Conservation (phyloP, 2,329 filamentous ascomycete species). For the Raffaelea albimanens region DNA sequence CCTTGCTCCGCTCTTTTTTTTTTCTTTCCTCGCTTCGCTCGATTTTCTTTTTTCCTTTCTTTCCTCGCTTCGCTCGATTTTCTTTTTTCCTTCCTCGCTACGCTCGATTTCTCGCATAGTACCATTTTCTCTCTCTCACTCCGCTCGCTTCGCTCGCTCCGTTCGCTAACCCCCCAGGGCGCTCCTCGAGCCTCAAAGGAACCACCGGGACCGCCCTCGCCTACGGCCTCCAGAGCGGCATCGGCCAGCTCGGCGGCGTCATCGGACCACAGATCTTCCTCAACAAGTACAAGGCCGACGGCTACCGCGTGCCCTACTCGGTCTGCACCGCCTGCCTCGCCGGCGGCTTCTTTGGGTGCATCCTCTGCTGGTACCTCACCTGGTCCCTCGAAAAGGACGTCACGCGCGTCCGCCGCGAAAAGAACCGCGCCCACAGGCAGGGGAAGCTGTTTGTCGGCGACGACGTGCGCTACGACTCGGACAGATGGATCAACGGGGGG, state of each 20-base stretch:
- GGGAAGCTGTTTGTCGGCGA: slow-evolving; percentile 1
- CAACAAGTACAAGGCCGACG: slow-evolving; percentile 2
- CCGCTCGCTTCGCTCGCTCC: neutral
- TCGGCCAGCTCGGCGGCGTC: slow-evolving; percentile 9
- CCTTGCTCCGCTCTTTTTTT: too few relatives aligned
- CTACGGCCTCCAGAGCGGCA: slow-evolving; percentile 7
- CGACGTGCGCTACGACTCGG: slow-evolving; percentile 3
- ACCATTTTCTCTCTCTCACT: neutral
- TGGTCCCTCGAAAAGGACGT: slow-evolving; percentile 5
- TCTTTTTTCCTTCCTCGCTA: neutral
- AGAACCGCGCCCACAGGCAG: neutral
- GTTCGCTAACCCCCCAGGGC: neutral
- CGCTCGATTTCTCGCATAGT: too few relatives aligned
- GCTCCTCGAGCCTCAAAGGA: slow-evolving; percentile 6
- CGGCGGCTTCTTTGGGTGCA: slow-evolving; percentile 5
- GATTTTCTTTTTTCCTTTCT: neutral
- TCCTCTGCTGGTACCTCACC: slow-evolving; percentile 8
- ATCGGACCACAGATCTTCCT: slow-evolving; percentile 8
- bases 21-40: neutral
- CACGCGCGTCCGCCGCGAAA: slow-evolving; percentile 1
- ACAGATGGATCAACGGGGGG: slow-evolving; percentile 1
- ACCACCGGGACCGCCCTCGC: slow-evolving; percentile 8
- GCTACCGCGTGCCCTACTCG: slow-evolving; percentile 6
- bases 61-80: neutral
- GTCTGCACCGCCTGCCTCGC: slow-evolving; percentile 8